Evolutionary conservation across 108 stramenopile species (phyloP).

Genomic region (Nitzschia sp.): DNA sequence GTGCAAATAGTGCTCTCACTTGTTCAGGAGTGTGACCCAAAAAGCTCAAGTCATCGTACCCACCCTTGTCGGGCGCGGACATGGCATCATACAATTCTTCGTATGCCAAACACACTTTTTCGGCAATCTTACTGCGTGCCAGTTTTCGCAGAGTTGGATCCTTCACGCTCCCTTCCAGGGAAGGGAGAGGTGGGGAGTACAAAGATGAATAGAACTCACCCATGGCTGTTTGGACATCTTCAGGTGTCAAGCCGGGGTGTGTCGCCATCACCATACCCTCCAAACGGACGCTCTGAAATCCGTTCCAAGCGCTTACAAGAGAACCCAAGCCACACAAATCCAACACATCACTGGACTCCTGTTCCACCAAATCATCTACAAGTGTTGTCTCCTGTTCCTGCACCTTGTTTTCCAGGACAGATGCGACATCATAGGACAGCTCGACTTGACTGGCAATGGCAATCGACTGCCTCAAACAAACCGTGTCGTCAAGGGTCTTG

Average conservation of each 20-base stretch:
- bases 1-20: constrained; percentile 69
- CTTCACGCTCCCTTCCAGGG: constrained; percentile 72
- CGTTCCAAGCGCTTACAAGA: constrained; percentile 44
- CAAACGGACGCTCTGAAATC: constrained; percentile 51
- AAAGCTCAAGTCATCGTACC: constrained; percentile 76
- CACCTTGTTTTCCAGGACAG: constrained; percentile 47
- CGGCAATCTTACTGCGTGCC: constrained; percentile 66
- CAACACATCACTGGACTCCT: constrained; percentile 62
- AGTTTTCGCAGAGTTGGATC: constrained; percentile 74
- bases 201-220: constrained; percentile 79
- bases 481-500: constrained; percentile 66
- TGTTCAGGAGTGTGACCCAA: constrained; percentile 71
- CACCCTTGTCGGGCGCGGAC: constrained; percentile 50
- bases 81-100: constrained; percentile 53
- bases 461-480: constrained; percentile 56
- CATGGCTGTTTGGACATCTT: constrained; percentile 60
- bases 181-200: constrained; percentile 77
- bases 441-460: constrained; percentile 52
- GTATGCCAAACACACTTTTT: constrained; percentile 57
- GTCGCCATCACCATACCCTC: constrained; percentile 74
- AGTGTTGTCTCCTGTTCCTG: constrained; percentile 54
- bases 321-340: constrained; percentile 65
- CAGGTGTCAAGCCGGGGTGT: constrained; percentile 71
- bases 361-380: constrained; percentile 60
- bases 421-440: constrained; percentile 39